A percentile compares a stretch with the other conserved stretches of the same genome.
Conservation (phyloP, 2,329 filamentous ascomycete species). For the Nigrospora osmanthi region DNA sequence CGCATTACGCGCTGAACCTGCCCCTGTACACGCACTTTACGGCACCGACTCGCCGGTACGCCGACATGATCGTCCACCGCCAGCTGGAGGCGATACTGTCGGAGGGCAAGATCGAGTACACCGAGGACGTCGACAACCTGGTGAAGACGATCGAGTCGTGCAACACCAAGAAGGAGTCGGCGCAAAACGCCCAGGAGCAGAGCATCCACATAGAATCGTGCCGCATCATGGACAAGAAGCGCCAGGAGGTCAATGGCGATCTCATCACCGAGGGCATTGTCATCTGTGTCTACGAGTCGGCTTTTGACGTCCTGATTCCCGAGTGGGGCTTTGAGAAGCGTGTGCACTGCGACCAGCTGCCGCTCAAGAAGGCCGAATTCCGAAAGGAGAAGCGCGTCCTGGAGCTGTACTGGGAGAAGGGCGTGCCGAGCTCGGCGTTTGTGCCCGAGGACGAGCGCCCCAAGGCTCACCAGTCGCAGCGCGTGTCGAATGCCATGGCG, state of each 20-base stretch:
- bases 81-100: conserved; percentile 85
- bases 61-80: conserved; percentile 90
- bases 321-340: conserved; percentile 99
- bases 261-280: conserved; percentile 94
- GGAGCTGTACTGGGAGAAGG: conserved; percentile 99
- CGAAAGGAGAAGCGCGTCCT: conserved; percentile 91
- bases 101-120: conserved; percentile 74
- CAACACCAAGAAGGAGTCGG: conserved; percentile 99
- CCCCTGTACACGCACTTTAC: conserved; percentile 97
- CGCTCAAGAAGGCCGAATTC: conserved; percentile 98
- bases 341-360: conserved; percentile 96
- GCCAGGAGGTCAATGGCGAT: conserved; percentile 79
- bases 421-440: conserved; percentile 90
- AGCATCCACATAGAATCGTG: conserved; percentile 98
- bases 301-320: conserved; percentile 95
- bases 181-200: conserved; percentile 95
- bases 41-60: conserved; percentile 87
- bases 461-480: conserved; percentile 67
- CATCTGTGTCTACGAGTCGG: conserved; percentile 94
- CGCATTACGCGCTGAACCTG: conserved; percentile 88
- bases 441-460: conserved; percentile 95
- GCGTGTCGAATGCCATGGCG: conserved; percentile 66
- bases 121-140: conserved; percentile 79
- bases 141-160: conserved; percentile 90
- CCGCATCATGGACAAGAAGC: conserved; percentile 88